Evolutionary conservation across 257 asterid genomes (phyloP).

Genomic region (Cruciata laevipes): DNA sequence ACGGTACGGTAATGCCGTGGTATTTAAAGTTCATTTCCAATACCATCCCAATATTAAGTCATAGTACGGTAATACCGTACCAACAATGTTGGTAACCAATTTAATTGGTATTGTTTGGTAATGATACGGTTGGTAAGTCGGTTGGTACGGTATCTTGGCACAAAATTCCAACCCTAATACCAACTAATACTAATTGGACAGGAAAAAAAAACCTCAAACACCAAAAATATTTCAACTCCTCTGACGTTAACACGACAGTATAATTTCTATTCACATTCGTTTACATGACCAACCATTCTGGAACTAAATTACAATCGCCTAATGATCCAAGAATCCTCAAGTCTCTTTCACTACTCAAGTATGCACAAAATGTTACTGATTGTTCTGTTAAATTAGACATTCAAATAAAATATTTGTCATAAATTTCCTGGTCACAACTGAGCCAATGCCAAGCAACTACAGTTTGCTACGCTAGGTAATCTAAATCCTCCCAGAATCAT

Average conservation of each 20-base stretch:
- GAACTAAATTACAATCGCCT: slow-evolving; percentile 21
- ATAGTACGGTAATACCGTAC: too few relatives aligned
- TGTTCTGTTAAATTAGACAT: slow-evolving; percentile 13
- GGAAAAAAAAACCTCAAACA: neutral
- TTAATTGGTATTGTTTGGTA: too few relatives aligned
- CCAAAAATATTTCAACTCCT: neutral
- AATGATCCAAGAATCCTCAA: slow-evolving; percentile 28
- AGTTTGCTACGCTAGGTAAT: slow-evolving; percentile 11
- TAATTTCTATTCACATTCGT: slow-evolving; percentile 40
- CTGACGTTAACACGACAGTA: slow-evolving; percentile 23
- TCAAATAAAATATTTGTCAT: neutral
- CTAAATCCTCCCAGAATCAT: neutral
- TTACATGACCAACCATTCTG: slow-evolving; percentile 11
- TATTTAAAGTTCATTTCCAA: too few relatives aligned
- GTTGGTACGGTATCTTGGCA: too few relatives aligned
- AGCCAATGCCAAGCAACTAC: slow-evolving; percentile 9
- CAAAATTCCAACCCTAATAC: too few relatives aligned
- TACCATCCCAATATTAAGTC: too few relatives aligned
- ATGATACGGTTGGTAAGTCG: too few relatives aligned
- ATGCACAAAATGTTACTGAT: slow-evolving; percentile 17
- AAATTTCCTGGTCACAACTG: neutral
- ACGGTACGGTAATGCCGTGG: too few relatives aligned
- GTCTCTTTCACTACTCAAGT: slow-evolving; percentile 24
- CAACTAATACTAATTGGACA: too few relatives aligned
- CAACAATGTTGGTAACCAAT: too few relatives aligned